Percentiles rank a stretch among this genome's conserved stretches.
Conservation (phyloP, 2,329 filamentous ascomycete genomes). For the Plenodomus tracheiphilus region DNA sequence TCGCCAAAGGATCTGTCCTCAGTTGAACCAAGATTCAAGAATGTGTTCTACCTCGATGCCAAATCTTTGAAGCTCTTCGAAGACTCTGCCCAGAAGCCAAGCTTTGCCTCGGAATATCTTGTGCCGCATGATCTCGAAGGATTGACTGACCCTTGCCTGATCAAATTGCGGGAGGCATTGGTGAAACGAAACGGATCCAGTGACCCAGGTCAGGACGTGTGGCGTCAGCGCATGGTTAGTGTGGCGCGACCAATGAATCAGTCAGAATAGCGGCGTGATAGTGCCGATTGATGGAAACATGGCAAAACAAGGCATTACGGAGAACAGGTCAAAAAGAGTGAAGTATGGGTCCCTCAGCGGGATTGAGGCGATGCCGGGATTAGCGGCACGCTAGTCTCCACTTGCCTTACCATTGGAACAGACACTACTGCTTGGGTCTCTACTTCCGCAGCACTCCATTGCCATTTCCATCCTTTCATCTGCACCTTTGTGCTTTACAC, state of each 20-base stretch:
- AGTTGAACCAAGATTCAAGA: too few species aligned
- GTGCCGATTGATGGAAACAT: constrained; percentile 26
- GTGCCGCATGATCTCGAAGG: constrained; percentile 9
- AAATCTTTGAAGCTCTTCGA: constrained; percentile 4
- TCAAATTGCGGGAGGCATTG: constrained; percentile 16
- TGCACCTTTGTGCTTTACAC: background rate
- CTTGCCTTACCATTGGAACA: background rate
- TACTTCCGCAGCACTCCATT: background rate
- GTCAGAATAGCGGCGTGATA: background rate
- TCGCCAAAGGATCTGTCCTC: too few species aligned
- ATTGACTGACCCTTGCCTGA: constrained; percentile 9
- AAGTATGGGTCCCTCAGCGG: constrained; percentile 1
- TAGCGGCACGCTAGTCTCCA: constrained; percentile 1
- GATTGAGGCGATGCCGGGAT: constrained; percentile 1
- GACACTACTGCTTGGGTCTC: background rate
- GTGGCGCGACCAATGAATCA: constrained; percentile 3
- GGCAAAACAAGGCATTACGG: background rate
- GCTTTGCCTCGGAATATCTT: constrained; percentile 14
- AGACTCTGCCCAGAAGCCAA: constrained; percentile 1
- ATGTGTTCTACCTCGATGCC: constrained; percentile 1
- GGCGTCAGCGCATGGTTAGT: constrained; percentile 3
- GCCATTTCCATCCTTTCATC: background rate
- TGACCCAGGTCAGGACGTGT: constrained; percentile 12
- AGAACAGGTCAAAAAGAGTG: constrained; percentile 6
- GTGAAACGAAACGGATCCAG: constrained; percentile 21